Percentiles rank a stretch among this genome's conserved stretches.
Evolutionary conservation across 2,329 filamentous ascomycete species (phyloP).

Genomic region (Aspergillus felis): DNA sequence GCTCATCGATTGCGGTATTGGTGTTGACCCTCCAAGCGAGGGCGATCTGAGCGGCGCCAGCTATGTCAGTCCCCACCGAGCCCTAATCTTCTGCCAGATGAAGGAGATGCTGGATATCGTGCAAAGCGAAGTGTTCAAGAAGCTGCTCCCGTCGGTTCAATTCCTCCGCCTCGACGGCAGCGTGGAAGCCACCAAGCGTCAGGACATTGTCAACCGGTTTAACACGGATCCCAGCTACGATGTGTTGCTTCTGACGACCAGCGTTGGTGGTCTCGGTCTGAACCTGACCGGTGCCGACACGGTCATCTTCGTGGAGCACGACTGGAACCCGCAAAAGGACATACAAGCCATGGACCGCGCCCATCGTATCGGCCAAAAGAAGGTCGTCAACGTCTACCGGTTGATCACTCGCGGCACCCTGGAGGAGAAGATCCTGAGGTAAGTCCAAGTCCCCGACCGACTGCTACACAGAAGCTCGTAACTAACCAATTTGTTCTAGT

Average conservation of each 20-base stretch:
- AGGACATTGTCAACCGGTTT: conserved; percentile 98
- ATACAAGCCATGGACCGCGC: conserved; percentile 98
- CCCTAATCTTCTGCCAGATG: conserved; percentile 98
- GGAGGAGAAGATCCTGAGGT: conserved; percentile 94
- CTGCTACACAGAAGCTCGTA: not conserved
- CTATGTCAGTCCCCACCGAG: conserved; percentile 92
- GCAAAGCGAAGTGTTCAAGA: conserved; percentile 84
- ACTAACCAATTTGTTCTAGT: conserved; percentile 44
- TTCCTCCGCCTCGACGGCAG: conserved; percentile 91
- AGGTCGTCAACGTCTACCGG: conserved; percentile 98
- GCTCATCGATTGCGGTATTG: conserved; percentile 97
- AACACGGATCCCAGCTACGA: conserved; percentile 97
- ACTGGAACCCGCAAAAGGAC: conserved; percentile 99
- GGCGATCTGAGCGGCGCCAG: conserved; percentile 58
- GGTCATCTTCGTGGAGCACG: conserved; percentile 98
- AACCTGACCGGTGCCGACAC: conserved; percentile 97
- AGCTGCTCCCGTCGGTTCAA: conserved; percentile 86
- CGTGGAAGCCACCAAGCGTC: conserved; percentile 87
- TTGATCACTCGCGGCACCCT: conserved; percentile 92
- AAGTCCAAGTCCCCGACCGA: conserved; percentile 33
- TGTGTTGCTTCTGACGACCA: conserved; percentile 87
- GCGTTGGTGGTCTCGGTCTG: conserved; percentile 87
- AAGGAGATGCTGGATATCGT: conserved; percentile 99
- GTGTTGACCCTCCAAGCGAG: conserved; percentile 59
- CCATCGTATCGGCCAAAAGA: conserved; percentile 98